Evolutionary conservation across 148 eudicot genomes (phyloP).

Genomic region (Dysphania ambrosioides): DNA sequence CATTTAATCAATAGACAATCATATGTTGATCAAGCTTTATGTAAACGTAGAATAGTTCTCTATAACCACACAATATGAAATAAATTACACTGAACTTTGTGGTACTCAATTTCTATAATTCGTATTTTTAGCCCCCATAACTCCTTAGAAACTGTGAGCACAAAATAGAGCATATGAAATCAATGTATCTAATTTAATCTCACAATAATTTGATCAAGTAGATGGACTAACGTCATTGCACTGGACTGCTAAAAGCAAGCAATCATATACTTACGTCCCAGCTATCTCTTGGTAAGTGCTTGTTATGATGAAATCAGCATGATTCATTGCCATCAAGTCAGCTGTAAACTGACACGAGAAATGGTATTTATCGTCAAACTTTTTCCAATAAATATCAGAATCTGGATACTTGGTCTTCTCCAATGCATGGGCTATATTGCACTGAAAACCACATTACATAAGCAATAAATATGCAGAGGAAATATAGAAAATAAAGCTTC

Average conservation of each 20-base stretch:
- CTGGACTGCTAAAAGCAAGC: not conserved
- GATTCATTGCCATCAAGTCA: slow-evolving; percentile 89
- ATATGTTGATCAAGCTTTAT: not conserved
- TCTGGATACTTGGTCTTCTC: slow-evolving; percentile 99
- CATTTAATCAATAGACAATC: not conserved
- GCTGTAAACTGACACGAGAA: slow-evolving; percentile 98
- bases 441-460: slow-evolving; percentile 43
- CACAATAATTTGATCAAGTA: not conserved
- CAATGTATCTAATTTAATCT: not conserved
- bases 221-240: not conserved
- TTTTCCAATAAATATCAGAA: slow-evolving; percentile 91
- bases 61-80: not conserved
- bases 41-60: not conserved
- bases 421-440: slow-evolving; percentile 95
- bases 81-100: not conserved
- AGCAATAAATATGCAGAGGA: slow-evolving; percentile 5
- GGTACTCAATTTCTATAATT: no score
- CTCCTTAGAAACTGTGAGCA: not conserved
- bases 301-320: slow-evolving; percentile 92
- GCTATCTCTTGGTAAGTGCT: slow-evolving; percentile 99
- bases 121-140: no score
- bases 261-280: slow-evolving; percentile 74
- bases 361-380: slow-evolving; percentile 84
- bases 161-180: not conserved
- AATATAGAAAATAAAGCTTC: not conserved